Base-by-base conservation (phyloP, 2,329 filamentous ascomycete genomes). In the Pestalotiopsis sp. region DNA sequence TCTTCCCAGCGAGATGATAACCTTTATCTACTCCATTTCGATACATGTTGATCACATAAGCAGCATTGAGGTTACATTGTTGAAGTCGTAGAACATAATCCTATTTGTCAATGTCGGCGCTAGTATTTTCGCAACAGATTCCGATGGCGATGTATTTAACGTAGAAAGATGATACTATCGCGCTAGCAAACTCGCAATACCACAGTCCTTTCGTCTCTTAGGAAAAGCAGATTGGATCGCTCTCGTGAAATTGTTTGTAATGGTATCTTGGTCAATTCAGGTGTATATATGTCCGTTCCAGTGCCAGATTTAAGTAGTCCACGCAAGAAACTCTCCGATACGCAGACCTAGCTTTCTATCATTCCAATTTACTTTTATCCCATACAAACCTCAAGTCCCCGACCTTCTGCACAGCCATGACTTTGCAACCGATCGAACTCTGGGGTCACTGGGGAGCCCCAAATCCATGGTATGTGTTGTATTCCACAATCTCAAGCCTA, bases 361-460 rank as follows among this genome's bases (percentile, higher is more conserved):
- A 20, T 39, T 36, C 31, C 31, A 36, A 36, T 36, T 9, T 36
- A 36, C 7, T 36, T 36, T 9, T 36, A 36, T 36, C 31, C 6
- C 31, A 36, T 36, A 36, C 31, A 36, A 36, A 9, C 7, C 31
- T 36, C 7, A 36, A 7, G 31, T 14, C 27, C 7, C 14, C n/a
- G n/a, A n/a, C n/a, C n/a, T n/a, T n/a, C n/a, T n/a, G n/a, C n/a
- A n/a, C n/a, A n/a, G n/a, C n/a, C 31, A 62, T 62, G 59, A 39
- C 4, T 12, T 13, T 62, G 5, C 27, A 62, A 20, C 31, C 59
- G 38, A 62, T 62, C 27, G 59, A 62, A 14, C 27, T 62, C 9
- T 62, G 59, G 59, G 59, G 59, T 9, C 59, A 62, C 36, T 62
- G 59, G 59, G 59, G 59, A 41, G 59, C 59, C 4, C 59, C 59